Conservation (phyloP, 2,329 filamentous ascomycete species). For the Apiospora sp. region DNA sequence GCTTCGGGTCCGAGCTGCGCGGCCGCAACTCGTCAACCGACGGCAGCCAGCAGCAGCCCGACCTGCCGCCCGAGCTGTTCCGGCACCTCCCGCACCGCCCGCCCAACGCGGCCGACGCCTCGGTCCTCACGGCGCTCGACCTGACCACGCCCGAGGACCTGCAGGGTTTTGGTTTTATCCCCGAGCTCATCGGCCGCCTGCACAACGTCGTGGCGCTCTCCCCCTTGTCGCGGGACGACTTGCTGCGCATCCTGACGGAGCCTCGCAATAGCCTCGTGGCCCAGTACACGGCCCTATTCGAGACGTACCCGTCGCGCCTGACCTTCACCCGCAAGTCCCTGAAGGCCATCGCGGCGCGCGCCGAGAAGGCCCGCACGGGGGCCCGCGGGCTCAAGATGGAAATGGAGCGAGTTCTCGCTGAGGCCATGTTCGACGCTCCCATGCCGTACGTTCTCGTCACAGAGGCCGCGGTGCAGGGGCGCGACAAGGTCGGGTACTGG, state of each 20-base stretch:
- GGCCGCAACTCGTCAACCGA: conserved; percentile 48
- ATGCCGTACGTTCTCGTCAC: conserved; percentile 79
- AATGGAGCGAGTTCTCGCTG: conserved; percentile 79
- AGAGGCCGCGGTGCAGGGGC: conserved; percentile 70
- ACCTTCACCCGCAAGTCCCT: conserved; percentile 84
- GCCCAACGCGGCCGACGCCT: conserved; percentile 39
- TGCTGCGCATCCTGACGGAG: conserved; percentile 90
- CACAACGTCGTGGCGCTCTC: conserved; percentile 89
- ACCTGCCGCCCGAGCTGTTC: conserved; percentile 70
- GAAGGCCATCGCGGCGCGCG: conserved; percentile 78
- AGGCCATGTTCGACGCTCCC: conserved; percentile 84
- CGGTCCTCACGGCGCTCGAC: conserved; percentile 68
- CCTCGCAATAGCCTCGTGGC: conserved; percentile 87
- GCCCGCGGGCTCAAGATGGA: conserved; percentile 81
- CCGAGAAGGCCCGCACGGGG: conserved; percentile 71
- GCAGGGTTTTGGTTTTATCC: conserved; percentile 89
- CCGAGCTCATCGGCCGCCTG: conserved; percentile 93
- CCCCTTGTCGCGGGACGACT: conserved; percentile 70
- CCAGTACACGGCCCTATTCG: conserved; percentile 90
- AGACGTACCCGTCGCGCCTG: conserved; percentile 79
- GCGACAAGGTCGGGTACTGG: conserved; percentile 68
- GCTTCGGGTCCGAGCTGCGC: conserved; percentile 86
- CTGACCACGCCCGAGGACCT: conserved; percentile 79
- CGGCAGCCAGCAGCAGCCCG: conserved; percentile 50
- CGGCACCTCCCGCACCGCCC: conserved; percentile 64